Conservation (phyloP, 805 yeast genomes). For the Pichia pseudocactophila region DNA sequence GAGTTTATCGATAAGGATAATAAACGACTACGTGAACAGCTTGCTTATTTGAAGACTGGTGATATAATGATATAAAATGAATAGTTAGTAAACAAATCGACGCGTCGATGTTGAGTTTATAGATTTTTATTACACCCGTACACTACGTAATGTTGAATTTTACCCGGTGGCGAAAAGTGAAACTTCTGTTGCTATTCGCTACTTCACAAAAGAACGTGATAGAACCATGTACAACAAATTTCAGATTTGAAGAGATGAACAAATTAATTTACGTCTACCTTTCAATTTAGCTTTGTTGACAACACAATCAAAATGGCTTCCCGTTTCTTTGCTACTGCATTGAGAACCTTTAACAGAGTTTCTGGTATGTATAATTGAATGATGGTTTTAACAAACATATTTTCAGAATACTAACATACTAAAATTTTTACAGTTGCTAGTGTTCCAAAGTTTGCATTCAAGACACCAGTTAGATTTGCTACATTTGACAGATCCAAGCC, state of each 20-base stretch:
- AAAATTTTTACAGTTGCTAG: constrained; percentile 8
- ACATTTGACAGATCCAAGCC: constrained; percentile 94
- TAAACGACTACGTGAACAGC: constrained; percentile 12
- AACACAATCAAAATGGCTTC: constrained; percentile 21
- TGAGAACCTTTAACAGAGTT: constrained; percentile 24
- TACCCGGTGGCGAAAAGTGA: too few relatives aligned
- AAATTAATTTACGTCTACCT: too few relatives aligned
- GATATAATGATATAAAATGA: too few relatives aligned
- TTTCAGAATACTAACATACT: background rate
- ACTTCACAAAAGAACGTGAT: too few relatives aligned
- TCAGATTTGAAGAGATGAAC: too few relatives aligned
- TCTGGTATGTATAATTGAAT: constrained; percentile 13
- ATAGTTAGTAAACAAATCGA: too few relatives aligned
- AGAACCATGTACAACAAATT: too few relatives aligned
- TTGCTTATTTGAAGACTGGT: background rate
- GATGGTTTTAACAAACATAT: background rate
- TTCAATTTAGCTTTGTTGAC: background rate
- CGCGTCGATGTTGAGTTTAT: too few relatives aligned
- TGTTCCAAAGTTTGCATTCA: constrained; percentile 14
- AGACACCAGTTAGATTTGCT: constrained; percentile 35
- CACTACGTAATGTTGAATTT: too few relatives aligned
- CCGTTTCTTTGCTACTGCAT: constrained; percentile 23
- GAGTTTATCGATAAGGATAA: constrained; percentile 29
- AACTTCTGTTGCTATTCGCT: too few relatives aligned
- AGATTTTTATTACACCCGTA: too few relatives aligned